These are phyloP conservation scores for Myochromella boudieri DNA, from an alignment of 768 basidiomycete species.

Conservation along the genomic window DNA sequence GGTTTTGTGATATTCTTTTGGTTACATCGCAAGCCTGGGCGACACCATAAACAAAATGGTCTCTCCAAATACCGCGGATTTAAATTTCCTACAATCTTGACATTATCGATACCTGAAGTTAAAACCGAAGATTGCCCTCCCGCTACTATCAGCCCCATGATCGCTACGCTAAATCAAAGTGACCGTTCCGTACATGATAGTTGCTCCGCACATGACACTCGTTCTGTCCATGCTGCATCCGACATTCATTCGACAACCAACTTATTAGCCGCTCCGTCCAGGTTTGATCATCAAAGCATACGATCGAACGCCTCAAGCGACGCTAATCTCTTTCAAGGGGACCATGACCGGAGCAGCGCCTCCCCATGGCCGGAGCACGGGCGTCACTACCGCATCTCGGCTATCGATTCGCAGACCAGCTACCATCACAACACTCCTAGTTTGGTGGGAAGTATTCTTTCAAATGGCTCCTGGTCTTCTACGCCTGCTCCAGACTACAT, in stretches of 20 bases:
- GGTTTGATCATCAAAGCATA: constrained; percentile 7
- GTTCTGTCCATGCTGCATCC: background rate
- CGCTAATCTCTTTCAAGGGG: background rate
- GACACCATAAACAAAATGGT: background rate
- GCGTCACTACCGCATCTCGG: background rate
- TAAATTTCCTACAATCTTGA: background rate
- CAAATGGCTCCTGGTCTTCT: no score
- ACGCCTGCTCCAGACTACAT: constrained; percentile 1
- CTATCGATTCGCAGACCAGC: background rate
- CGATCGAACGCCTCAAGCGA: constrained; percentile 4
- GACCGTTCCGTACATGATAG: constrained; percentile 1
- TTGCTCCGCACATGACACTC: constrained; percentile 1
- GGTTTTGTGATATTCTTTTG: constrained; percentile 12
- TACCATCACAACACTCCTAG: background rate
- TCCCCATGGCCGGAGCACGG: background rate
- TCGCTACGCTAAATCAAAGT: constrained; percentile 11
- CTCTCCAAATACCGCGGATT: background rate
- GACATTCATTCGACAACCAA: constrained; percentile 8
- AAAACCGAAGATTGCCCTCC: background rate
- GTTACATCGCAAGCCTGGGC: constrained; percentile 3
- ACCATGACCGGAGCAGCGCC: background rate
- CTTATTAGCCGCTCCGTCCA: constrained; percentile 1
- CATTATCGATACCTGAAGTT: background rate
- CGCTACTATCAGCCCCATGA: constrained; percentile 8
- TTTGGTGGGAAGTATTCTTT: background rate